Evolutionary conservation across 2,329 filamentous ascomycete species (phyloP).

Genomic region (Talaromyces sp.): DNA sequence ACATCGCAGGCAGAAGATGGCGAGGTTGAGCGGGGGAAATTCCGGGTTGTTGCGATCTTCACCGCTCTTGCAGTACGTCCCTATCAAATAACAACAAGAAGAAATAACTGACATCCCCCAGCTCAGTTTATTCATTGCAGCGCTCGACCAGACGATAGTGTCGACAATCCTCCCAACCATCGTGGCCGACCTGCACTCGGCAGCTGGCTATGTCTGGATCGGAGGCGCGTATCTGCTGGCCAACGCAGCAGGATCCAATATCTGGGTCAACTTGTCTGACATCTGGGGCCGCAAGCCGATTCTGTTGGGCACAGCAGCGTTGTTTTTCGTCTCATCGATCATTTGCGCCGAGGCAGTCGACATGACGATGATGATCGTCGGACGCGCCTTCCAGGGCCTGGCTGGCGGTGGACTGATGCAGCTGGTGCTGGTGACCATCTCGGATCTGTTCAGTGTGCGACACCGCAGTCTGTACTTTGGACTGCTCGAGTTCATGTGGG

Average conservation of each 20-base stretch:
- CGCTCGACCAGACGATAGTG: slow-evolving; percentile 49
- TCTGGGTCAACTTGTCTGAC: slow-evolving; percentile 61
- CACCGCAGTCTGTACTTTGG: slow-evolving; percentile 46
- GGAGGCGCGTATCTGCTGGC: slow-evolving; percentile 67
- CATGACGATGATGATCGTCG: slow-evolving; percentile 50
- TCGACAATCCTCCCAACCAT: slow-evolving; percentile 59
- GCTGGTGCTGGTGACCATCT: slow-evolving; percentile 49
- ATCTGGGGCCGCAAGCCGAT: slow-evolving; percentile 55
- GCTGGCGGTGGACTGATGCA: slow-evolving; percentile 50
- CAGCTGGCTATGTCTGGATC: slow-evolving; percentile 71
- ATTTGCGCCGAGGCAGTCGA: slow-evolving; percentile 43
- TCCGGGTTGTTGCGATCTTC: slow-evolving; percentile 5
- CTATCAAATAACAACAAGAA: neutral
- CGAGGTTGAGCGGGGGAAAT: neutral
- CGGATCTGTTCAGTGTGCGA: slow-evolving; percentile 50
- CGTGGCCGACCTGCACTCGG: slow-evolving; percentile 56
- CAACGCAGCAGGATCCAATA: slow-evolving; percentile 59
- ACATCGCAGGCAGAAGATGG: neutral
- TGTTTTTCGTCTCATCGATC: slow-evolving; percentile 47
- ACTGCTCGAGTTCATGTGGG: slow-evolving; percentile 50
- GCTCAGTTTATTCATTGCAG: slow-evolving; percentile 28
- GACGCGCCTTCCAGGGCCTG: slow-evolving; percentile 49
- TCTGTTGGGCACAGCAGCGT: slow-evolving; percentile 41
- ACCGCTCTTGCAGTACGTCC: slow-evolving; percentile 5
- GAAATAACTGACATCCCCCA: slow-evolving; percentile 5